Evolutionary conservation across 2,329 filamentous ascomycete species (phyloP), one percentile per base, ranked within the genome.

Genomic region (Conoideocrella luteorostrata): DNA sequence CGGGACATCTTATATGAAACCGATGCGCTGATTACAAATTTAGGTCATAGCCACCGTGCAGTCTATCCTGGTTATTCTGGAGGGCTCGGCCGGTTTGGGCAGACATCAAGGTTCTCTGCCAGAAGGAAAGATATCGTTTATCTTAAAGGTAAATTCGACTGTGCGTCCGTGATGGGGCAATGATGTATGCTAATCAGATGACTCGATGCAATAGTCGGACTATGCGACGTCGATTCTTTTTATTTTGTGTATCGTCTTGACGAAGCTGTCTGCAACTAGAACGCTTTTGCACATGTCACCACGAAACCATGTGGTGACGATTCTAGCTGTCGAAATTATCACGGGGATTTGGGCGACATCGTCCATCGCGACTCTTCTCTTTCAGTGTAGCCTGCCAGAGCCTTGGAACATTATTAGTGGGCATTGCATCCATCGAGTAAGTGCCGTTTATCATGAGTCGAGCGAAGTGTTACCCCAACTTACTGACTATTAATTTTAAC

Each of bases 261-360:
- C 49, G 35, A 54, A 54, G 33, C 28, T 52, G 11, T 54, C 51
- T 10, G 47, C 51, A 15, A 53, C 51, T 12, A 47, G 46, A 18
- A 50, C 51, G 11, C 46, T 54, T 28, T 43, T 40, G 41, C 32
- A 32, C 29, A 53, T 54, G 51, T 49, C 52, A 17, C 48, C 52
- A 10, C 36, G 33, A 33, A 32, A 50, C 23, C 50, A 45, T n/a
- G 40, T 35, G 33, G 30, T 28, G 5, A 17, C 35, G 10, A 41
- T 53, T 26, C 33, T 23, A 17, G 43, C 32, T 4, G 48, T 46
- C 17, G 50, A 52, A 41, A 47, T 23, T 7, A 10, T 47, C 20
- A 48, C 50, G 18, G 21, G 40, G 18, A 15, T 39, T 26, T 55
- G 51, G 48, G 48, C 46, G 2, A 7, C 43, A 28, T 47, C 50